Base-by-base conservation (phyloP, 345 rosid species). In the Lepidium aucheri region DNA sequence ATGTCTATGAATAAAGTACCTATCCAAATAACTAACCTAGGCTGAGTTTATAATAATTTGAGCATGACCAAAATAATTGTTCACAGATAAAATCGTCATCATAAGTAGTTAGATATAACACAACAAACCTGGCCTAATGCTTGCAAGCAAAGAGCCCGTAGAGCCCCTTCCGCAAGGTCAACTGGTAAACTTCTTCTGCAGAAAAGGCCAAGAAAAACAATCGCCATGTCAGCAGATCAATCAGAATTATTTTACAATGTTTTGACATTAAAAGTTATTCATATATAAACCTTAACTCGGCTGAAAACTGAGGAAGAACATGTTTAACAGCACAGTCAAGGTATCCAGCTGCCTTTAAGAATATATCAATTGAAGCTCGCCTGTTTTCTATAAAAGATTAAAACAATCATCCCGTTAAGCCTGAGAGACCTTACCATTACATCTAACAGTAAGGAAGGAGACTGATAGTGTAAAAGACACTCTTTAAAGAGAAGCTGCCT, bases 341-440 rank as follows among this genome's bases (percentile, higher is more conserved):
- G 74, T 85, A 87, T 66, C 99, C 99, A 34, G 96, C 95, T 41
- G 97, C 99, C 84, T 87, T 88, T 78, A 95, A 77, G 86, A 95
- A 91, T 53, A 89, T 80, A 75, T 95, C 96, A 46, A 95, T 47
- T 0, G 96, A 82, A 39, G 91, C 90, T 71, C 92, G 83, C 80
- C 95, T 87, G 82, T 81, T 86, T 69, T 91, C 97, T 95, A 72
- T 32, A 63, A 53, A 22, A 67, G 4, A 66, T 46, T 39, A 8
- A 55, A 54, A 50, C 8, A 68, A 14, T 38, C 36, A 47, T 41
- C 9, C 17, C 17, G 3, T 55, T 54, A 60, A 18, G 38, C 53
- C 46, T 35, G 53, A 44, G 32, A 20, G 17, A 47, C 17, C 39
- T 7, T 12, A 33, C 20, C n/a, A 8, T 16, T 34, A 34, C 13